Base-by-base conservation (phyloP, 192 early-diverging fungal species). In the Ramicandelaber brevisporus region DNA sequence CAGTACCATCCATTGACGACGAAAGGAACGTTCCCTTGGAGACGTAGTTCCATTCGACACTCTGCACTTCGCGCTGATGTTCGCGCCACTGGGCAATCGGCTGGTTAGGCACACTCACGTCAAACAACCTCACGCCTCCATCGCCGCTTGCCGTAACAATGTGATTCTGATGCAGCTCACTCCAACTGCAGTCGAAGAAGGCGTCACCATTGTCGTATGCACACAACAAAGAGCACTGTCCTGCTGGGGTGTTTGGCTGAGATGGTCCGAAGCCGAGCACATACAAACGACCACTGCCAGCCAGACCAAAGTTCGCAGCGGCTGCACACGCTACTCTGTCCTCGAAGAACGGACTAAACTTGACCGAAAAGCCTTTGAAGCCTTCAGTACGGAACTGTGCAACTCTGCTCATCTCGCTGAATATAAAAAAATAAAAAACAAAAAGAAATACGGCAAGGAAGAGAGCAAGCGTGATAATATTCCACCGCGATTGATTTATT, bases 281-380 rank as follows among this genome's bases (percentile, higher is more conserved):
- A 57, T 63, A 79, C 21, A 96, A 61, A 33, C 77, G 48, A 13
- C 89, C 93, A 48, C 96, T 99, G 7, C 93, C 90, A 6, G 87
- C 88, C 9, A 99, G 66, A 6, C 90, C 93, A 63, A 76, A 99
- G 59, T 96, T 99, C 23, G 89, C 78, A 20, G 80, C 70, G 16
- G 75, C 60, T 0, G 83, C 87, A 11, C 68, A 65, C 1, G 93
- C 90, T 8, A 96, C 36, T 28, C 78, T 67, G 38, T 70, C 59
- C 42, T 86, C 80, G 36, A 80, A 77, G 46, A 96, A 99, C 2
- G 93, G 90, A 49, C 74, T 83, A 59, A 77, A 99, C 53, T 93
- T 49, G 48, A 92, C 82, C n/a, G 67, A 57, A 41, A 85, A 87
- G 26, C 86, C 86, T 37, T 92, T 83, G 53, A 62, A 87, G 3